These are phyloP conservation scores for Aspergillus versicolor DNA, from an alignment of 2,329 filamentous ascomycete genomes.

Conservation along the genomic window DNA sequence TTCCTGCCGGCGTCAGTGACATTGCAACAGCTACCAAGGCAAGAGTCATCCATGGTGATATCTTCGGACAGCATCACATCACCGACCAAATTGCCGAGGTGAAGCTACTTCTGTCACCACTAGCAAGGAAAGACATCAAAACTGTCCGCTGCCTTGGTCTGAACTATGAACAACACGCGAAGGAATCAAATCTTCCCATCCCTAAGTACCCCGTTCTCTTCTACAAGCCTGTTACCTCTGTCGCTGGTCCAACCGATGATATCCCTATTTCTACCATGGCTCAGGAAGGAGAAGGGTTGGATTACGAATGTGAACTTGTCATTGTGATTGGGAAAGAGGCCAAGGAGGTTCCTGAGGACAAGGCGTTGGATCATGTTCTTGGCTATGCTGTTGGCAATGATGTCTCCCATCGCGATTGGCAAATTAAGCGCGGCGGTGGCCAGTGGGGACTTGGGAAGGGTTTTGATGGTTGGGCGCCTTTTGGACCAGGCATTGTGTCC, in stretches of 20 bases:
- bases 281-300: conserved; percentile 64
- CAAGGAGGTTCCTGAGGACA: conserved; percentile 61
- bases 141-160: conserved; percentile 69
- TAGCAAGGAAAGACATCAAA: conserved; percentile 61
- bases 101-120: conserved; percentile 58
- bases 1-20: conserved; percentile 60
- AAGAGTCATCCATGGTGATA: conserved; percentile 62
- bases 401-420: conserved; percentile 77
- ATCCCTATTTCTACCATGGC: conserved; percentile 66
- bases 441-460: conserved; percentile 74
- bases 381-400: conserved; percentile 77
- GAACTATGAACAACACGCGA: conserved; percentile 71
- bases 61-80: conserved; percentile 64
- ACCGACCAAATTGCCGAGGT: conserved; percentile 60
- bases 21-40: conserved; percentile 62
- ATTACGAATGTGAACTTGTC: conserved; percentile 80
- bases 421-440: conserved; percentile 64
- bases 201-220: conserved; percentile 73
- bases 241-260: conserved; percentile 63
- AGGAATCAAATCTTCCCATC: conserved; percentile 67
- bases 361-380: conserved; percentile 69
- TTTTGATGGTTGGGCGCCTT: conserved; percentile 74
- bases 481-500: conserved; percentile 69
- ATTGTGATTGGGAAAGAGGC: conserved; percentile 69
- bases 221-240: conserved; percentile 67